Conservation (phyloP, 306 rosid genomes). For the Quercus robur region DNA sequence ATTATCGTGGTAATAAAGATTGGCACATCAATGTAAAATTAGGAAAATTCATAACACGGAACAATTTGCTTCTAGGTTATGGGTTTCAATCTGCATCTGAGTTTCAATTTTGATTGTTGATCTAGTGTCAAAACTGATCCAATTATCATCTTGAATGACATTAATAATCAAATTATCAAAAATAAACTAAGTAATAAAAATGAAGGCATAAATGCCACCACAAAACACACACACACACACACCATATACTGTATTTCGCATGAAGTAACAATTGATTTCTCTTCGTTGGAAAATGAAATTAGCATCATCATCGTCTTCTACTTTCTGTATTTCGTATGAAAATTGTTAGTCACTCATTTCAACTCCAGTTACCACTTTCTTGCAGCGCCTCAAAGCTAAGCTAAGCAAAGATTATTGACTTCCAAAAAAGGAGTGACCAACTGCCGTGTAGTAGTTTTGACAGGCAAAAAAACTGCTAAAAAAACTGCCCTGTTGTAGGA, state of each 20-base stretch:
- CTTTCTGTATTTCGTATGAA: neutral
- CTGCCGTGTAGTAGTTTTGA: neutral
- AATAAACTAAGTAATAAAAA: neutral
- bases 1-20: no score
- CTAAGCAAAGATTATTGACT: no score
- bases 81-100: no score
- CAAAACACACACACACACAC: neutral
- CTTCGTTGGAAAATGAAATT: neutral
- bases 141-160: neutral
- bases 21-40: no score
- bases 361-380: neutral
- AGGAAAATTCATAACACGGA: no score
- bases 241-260: neutral
- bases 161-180: neutral
- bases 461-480: neutral
- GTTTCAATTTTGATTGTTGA: no score
- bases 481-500: neutral
- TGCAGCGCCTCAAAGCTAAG: conserved; percentile 19
- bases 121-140: neutral
- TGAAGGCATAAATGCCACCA: neutral
- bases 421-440: no score
- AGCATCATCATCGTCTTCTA: neutral
- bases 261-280: neutral
- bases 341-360: neutral
- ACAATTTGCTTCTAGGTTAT: no score